These are phyloP conservation scores for Rhazya stricta DNA, from an alignment of 257 asterid genomes.

Conservation along the genomic window DNA sequence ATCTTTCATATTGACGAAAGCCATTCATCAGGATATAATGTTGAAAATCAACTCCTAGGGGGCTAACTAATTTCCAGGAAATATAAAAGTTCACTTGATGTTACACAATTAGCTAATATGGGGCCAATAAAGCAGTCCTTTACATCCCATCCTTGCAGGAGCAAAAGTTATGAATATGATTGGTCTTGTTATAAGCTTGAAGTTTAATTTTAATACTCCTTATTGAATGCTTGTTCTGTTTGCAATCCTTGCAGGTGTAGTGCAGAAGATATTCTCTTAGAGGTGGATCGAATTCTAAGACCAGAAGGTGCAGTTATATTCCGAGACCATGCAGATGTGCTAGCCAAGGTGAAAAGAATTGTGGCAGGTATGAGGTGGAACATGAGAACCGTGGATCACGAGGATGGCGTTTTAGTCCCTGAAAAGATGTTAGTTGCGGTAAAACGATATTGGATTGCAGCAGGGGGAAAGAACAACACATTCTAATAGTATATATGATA, in stretches of 20 bases:
- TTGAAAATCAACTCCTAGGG: neutral
- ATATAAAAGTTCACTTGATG: neutral
- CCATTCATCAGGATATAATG: neutral
- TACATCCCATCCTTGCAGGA: neutral
- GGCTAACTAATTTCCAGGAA: neutral
- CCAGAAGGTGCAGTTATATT: conserved; percentile 47
- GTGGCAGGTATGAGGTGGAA: conserved; percentile 44
- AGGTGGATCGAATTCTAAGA: conserved; percentile 39
- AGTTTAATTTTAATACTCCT: neutral
- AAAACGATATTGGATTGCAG: conserved; percentile 33
- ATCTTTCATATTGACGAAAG: neutral
- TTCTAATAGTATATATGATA: conserved; percentile 6
- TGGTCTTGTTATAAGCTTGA: neutral
- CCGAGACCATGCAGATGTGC: conserved; percentile 33
- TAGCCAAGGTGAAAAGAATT: conserved; percentile 27
- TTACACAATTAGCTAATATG: neutral
- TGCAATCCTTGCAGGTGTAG: conserved; percentile 25
- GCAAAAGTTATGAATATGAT: neutral
- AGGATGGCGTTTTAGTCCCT: conserved; percentile 35
- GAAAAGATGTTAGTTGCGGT: conserved; percentile 39
- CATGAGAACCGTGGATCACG: conserved; percentile 34
- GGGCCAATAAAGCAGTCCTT: neutral
- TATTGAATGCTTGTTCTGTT: neutral
- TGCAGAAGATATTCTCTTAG: conserved; percentile 35
- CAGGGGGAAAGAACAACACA: conserved; percentile 24